A percentile compares a stretch with the other conserved stretches of the same genome.
phyloP scores from a whole-genome alignment of 2,329 filamentous ascomycete genomes.

The Diplodia mutila region DNA sequence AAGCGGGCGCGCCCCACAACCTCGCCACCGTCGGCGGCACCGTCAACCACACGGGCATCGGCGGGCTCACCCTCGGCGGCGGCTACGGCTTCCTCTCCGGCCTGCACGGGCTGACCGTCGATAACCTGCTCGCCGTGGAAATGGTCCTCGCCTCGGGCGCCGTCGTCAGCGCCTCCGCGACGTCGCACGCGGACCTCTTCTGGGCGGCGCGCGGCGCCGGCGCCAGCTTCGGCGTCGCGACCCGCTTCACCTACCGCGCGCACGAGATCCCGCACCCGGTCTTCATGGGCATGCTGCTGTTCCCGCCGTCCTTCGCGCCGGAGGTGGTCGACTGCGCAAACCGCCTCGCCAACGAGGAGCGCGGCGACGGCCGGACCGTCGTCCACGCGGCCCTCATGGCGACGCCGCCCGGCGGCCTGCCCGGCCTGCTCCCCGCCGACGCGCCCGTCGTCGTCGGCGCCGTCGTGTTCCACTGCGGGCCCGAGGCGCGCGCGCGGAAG shows the following conservation, averaged over 20 bases:
- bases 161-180: slow-evolving; percentile 45
- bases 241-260: slow-evolving; percentile 32
- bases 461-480: neutral
- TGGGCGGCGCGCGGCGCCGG: slow-evolving; percentile 54
- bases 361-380: neutral
- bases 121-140: slow-evolving; percentile 49
- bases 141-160: slow-evolving; percentile 49
- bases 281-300: slow-evolving; percentile 3
- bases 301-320: neutral
- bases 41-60: slow-evolving; percentile 65
- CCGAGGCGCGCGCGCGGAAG: neutral
- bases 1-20: slow-evolving; percentile 52
- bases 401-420: neutral
- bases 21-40: slow-evolving; percentile 66
- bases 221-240: slow-evolving; percentile 49
- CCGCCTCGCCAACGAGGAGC: neutral
- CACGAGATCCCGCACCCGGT: neutral
- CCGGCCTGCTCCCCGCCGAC: too few species aligned
- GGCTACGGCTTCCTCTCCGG: slow-evolving; percentile 61
- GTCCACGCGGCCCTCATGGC: neutral
- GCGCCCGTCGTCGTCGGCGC: neutral
- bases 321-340: neutral
- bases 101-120: slow-evolving; percentile 58
- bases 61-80: too few species aligned
- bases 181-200: slow-evolving; percentile 54